phyloP scores from a whole-genome alignment of 2,329 filamentous ascomycete genomes.

The Botryosphaeria agaves region DNA sequence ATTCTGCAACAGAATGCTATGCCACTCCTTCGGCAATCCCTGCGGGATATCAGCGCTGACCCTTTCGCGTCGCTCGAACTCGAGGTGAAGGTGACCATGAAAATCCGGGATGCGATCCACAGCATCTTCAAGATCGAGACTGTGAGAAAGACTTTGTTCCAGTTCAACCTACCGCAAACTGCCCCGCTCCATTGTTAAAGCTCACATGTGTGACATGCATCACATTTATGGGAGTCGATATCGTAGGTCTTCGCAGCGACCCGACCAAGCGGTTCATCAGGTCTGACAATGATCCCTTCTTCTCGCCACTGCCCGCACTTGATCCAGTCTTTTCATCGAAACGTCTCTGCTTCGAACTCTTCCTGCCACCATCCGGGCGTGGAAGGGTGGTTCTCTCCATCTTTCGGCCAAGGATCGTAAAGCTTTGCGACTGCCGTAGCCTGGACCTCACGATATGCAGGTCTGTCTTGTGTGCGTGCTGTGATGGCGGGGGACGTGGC shows the following conservation, averaged over 20 bases:
- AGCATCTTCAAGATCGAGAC: no score
- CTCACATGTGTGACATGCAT: constrained; percentile 97
- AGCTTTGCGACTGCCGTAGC: constrained; percentile 50
- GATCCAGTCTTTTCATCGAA: constrained; percentile 61
- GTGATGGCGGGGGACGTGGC: background rate
- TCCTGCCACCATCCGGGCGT: constrained; percentile 28
- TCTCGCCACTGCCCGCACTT: constrained; percentile 41
- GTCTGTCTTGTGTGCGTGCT: constrained; percentile 27
- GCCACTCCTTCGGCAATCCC: constrained; percentile 97
- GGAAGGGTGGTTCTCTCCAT: constrained; percentile 31
- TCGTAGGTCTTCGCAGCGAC: constrained; percentile 77
- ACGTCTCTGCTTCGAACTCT: constrained; percentile 47
- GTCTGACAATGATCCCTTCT: constrained; percentile 77
- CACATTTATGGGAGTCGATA: constrained; percentile 94
- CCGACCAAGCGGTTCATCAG: constrained; percentile 74
- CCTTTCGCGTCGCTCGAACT: no score
- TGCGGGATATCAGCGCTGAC: constrained; percentile 26
- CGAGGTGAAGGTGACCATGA: no score
- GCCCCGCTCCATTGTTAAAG: constrained; percentile 88
- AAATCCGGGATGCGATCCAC: no score
- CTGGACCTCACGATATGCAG: constrained; percentile 35
- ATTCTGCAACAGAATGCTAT: constrained; percentile 84
- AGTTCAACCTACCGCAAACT: no score
- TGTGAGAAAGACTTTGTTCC: no score
- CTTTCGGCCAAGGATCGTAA: constrained; percentile 34